Conservation (phyloP, 495 filamentous ascomycete species). For the Daldinia caldariorum region DNA sequence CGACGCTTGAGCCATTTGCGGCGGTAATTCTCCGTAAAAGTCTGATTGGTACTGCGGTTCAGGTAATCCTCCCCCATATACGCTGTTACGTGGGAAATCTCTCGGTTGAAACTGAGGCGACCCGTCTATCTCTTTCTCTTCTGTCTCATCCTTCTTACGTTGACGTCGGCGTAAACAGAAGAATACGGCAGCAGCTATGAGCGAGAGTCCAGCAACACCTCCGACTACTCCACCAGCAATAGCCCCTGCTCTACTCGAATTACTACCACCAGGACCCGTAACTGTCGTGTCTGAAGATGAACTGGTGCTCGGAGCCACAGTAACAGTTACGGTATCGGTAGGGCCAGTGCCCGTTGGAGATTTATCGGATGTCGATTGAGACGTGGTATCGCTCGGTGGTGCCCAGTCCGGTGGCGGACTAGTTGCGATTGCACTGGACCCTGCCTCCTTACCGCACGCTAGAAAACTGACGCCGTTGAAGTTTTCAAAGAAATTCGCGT, state of each 20-base stretch:
- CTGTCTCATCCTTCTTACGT: constrained; percentile 18
- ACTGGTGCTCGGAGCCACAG: constrained; percentile 30
- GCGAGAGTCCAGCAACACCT: constrained; percentile 48
- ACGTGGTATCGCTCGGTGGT: constrained; percentile 23
- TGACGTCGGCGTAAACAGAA: constrained; percentile 34
- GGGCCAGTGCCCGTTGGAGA: constrained; percentile 10
- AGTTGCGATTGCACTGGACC: constrained; percentile 40
- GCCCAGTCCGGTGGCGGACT: constrained; percentile 24
- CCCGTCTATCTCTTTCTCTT: constrained; percentile 28
- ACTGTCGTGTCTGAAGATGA: constrained; percentile 29
- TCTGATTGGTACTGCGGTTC: constrained; percentile 44
- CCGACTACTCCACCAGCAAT: constrained; percentile 56
- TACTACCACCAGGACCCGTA: neutral
- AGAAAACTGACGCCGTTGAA: constrained; percentile 45
- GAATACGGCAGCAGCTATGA: constrained; percentile 47
- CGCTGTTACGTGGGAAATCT: constrained; percentile 22
- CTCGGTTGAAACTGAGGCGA: constrained; percentile 28
- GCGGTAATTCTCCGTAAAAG: constrained; percentile 48
- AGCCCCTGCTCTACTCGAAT: constrained; percentile 38
- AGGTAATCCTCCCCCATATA: constrained; percentile 31
- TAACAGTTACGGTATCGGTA: constrained; percentile 29
- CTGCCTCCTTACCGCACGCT: constrained; percentile 39
- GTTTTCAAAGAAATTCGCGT: constrained; percentile 42
- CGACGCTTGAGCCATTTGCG: constrained; percentile 41
- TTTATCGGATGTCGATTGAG: constrained; percentile 20